Evolutionary conservation across 2,329 filamentous ascomycete species (phyloP), one percentile per base, ranked within the genome.

Genomic region (Neophaeococcomyces mojaviensis): DNA sequence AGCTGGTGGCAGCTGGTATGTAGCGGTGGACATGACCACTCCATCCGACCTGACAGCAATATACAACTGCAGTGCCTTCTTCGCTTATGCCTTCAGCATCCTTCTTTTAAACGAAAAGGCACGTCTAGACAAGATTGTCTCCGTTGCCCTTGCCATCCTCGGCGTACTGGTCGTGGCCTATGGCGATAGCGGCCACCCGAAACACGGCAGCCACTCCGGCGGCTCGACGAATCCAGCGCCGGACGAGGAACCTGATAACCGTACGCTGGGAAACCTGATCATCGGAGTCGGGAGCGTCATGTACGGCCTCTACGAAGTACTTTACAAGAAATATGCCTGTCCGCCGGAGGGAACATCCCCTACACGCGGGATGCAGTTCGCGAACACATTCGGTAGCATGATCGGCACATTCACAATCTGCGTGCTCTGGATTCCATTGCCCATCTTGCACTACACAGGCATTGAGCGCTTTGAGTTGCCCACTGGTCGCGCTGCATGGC

Each of bases 61-160:
- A 58, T 98, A 98, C 76, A 98, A 98, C 69, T 98, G 92, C 73
- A 94, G 87, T 44, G 90, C 92, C 48, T 98, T 98, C 68, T 98
- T 98, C 64, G 92, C 92, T 39, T 98, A 98, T 62, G 90, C 87
- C 10, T 98, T 98, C 63, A 94, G 86, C 37, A 88, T 98, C 36
- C 88, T 89, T 1, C 68, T 98, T 15, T 73, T 98, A 2, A 81
- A 86, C 47, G 92, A 98, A 65, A 87, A 84, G 55, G 68, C 96
- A 10, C 81, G 87, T 18, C 68, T 83, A 31, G 87, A 87, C 68
- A 98, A 98, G 70, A 82, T 88, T 22, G 63, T 94, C 41, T 86
- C 90, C 3, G 92, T 98, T 1, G 74, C 79, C 9, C 78, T 98
- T 32, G 92, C 92, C 45, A 94, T 97, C 50, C 68, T 81, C 0